Evolutionary conservation across 352 stramenopile genomes (phyloP), one percentile per base, ranked within the genome.

Genomic region (Pythium plurisporium): DNA sequence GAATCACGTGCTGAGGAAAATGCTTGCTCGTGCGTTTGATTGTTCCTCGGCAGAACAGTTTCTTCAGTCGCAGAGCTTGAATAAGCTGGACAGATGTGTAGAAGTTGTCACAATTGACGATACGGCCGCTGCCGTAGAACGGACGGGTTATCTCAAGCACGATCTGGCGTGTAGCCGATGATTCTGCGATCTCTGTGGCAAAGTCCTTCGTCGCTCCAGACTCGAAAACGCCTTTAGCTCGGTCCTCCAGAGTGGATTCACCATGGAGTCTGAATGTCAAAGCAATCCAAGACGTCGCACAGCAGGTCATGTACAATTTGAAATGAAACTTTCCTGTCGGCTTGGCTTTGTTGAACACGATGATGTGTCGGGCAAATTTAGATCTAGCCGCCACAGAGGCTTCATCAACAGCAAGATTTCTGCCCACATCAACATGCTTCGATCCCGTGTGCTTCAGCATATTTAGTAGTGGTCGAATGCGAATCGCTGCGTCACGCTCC

Each of bases 71-170:
- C n/a, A 78, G 25, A 20, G 37, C 58, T 1, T 49, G n/a, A 0
- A 72, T 27, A 1, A 74, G 31, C 5, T 54, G 48, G 1, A 70
- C 53, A 0, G 62, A 73, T 0, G 50, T 71, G 47, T 74, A 78
- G 51, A 64, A 78, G 44, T 70, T 78, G 41, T 74, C 66, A 0
- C 54, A 59, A 27, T 74, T 74, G 17, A 78, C 51, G 5, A 78
- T 23, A 0, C 70, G 56, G 3, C 55, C 55, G 0, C 58, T 64
- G 27, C 51, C 23, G 37, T 67, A 61, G 7, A 70, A n/a, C 7
- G 69, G 65, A 17, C 41, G 46, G 3, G 63, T 64, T 0, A 78
- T 58, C 43, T 78, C 57, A 12, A 78, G 41, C 14, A 71, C 65
- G 19, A 64, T 57, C 15, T 65, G 25, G 5, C 65, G 62, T 30